Evolutionary conservation across 2,329 filamentous ascomycete genomes (phyloP).

Genomic region (Aureobasidium sp.): DNA sequence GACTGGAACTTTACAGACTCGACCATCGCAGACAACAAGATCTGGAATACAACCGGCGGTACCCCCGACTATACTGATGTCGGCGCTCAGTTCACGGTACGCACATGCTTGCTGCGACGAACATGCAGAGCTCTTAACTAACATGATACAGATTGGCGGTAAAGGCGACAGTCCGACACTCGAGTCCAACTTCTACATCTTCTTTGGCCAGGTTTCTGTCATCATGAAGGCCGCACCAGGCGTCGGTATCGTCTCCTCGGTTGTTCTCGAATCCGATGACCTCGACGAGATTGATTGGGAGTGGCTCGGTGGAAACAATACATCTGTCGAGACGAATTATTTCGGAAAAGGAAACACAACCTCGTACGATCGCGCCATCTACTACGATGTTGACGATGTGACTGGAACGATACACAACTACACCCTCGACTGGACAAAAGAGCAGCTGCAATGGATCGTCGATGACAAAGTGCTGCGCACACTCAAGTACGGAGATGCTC

Average conservation of each 20-base stretch:
- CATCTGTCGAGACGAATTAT: constrained; percentile 62
- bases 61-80: constrained; percentile 44
- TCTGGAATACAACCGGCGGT: constrained; percentile 52
- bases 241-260: constrained; percentile 66
- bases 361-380: constrained; percentile 59
- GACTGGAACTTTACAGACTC: constrained; percentile 51
- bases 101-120: background rate
- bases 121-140: background rate
- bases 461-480: constrained; percentile 60
- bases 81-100: constrained; percentile 58
- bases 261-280: constrained; percentile 76
- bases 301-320: constrained; percentile 60
- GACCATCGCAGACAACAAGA: constrained; percentile 35
- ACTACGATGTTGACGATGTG: constrained; percentile 48
- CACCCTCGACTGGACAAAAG: constrained; percentile 62
- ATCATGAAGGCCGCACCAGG: constrained; percentile 69
- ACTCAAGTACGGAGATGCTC: constrained; percentile 36
- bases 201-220: constrained; percentile 74
- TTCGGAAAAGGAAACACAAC: constrained; percentile 63
- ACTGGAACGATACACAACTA: constrained; percentile 58
- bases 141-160: constrained; percentile 42
- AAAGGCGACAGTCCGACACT: constrained; percentile 71
- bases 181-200: constrained; percentile 72
- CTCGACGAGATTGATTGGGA: constrained; percentile 88
- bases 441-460: constrained; percentile 59